These are phyloP conservation scores for Globisporangium sylvaticum DNA, from an alignment of 352 stramenopile genomes.

Conservation along the genomic window DNA sequence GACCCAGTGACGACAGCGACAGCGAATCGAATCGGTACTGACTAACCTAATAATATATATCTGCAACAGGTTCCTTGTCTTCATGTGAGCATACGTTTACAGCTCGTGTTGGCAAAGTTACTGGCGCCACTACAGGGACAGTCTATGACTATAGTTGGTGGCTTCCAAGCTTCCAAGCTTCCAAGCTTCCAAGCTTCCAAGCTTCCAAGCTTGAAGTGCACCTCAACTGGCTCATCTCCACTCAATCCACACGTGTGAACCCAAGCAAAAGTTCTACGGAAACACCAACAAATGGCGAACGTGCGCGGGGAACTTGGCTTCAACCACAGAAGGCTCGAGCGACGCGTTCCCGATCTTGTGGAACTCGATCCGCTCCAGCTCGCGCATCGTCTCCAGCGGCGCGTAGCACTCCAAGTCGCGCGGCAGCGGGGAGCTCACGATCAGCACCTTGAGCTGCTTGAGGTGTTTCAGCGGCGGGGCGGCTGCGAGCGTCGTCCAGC, in stretches of 20 bases:
- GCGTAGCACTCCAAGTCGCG: not conserved
- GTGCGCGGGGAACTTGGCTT: not conserved
- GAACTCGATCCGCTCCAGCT: slow-evolving; percentile 4
- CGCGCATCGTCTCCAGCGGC: not conserved
- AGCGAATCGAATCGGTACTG: not conserved
- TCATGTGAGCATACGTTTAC: not conserved
- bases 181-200: not conserved
- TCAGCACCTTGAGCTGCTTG: not conserved
- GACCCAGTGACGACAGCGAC: not conserved
- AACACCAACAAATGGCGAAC: not conserved
- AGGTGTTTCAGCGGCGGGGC: not conserved
- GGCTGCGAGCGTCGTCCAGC: slow-evolving; percentile 2
- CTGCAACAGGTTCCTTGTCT: not conserved
- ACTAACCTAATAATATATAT: slow-evolving; percentile 6
- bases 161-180: too few relatives aligned
- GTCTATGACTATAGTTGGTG: too few relatives aligned
- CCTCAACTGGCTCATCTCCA: not conserved
- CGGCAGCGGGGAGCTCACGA: slow-evolving; percentile 3
- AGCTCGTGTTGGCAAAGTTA: not conserved
- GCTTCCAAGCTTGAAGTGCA: not conserved
- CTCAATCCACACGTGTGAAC: not conserved
- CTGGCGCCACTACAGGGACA: not conserved
- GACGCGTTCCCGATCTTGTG: not conserved
- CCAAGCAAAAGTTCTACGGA: not conserved
- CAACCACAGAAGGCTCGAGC: not conserved